Base-by-base conservation (phyloP, 78 protist genomes). In the Speleostelium caveatum region DNA sequence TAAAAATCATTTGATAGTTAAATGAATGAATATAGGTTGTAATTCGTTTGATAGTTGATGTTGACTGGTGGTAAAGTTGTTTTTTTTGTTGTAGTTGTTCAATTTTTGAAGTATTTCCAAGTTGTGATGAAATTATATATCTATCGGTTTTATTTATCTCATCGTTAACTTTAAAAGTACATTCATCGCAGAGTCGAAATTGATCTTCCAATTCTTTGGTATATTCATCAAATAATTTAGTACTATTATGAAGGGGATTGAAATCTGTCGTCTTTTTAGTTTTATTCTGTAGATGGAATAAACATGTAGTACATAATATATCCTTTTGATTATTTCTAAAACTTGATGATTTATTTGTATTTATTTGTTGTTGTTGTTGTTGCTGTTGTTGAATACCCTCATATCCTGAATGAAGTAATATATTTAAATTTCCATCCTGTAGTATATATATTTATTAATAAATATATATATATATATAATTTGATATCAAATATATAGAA, bases 101-200 rank as follows among this genome's bases (percentile, higher is more conserved):
- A n/a, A n/a, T n/a, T n/a, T n/a, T n/a, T n/a, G n/a, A n/a, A n/a
- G n/a, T n/a, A n/a, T n/a, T n/a, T n/a, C n/a, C n/a, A n/a, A n/a
- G n/a, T n/a, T n/a, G n/a, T n/a, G n/a, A n/a, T n/a, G n/a, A n/a
- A n/a, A n/a, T n/a, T n/a, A n/a, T n/a, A n/a, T n/a, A n/a, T n/a
- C n/a, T n/a, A n/a, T n/a, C n/a, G n/a, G 28, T 45, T 69, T 36
- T 69, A 45, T 69, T 69, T 4, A 69, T 69, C 36, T 69, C 75
- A 5, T 38, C 36, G 24, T 69, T n/a, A 17, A 59, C 42, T 17
- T 12, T 69, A 28, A 32, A 16, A 69, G 22, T 28, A 45, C 75
- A 69, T 0, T 49, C 30, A 8, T 45, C 26, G 28, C 75, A 69
- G n/a, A 69, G 42, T 69, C 42, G 21, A 69, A 69, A 69, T 45